These are phyloP conservation scores for Amniculicola lignicola DNA, from an alignment of 495 filamentous ascomycete genomes.

Conservation along the genomic window DNA sequence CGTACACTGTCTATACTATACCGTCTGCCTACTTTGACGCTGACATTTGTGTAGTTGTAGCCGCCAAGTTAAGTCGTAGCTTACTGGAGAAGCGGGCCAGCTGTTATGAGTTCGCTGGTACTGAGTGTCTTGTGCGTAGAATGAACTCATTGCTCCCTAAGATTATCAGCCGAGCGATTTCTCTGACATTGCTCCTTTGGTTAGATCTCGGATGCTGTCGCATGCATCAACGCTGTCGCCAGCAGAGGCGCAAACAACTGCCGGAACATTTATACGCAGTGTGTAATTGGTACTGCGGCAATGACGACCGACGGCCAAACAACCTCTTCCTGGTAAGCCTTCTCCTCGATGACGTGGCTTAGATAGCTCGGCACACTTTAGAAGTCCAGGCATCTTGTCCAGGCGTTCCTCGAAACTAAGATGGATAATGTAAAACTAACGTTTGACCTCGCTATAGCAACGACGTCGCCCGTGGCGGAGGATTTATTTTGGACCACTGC, in stretches of 20 bases:
- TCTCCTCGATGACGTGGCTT: not conserved
- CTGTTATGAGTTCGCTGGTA: not conserved
- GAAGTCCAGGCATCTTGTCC: no score
- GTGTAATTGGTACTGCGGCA: not conserved
- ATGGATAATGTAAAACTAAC: constrained; percentile 2
- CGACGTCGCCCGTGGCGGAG: constrained; percentile 3
- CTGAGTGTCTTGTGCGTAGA: not conserved
- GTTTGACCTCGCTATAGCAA: not conserved
- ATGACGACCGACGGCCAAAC: not conserved
- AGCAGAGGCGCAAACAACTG: constrained; percentile 1
- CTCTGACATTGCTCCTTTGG: not conserved
- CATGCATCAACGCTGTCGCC: constrained; percentile 1
- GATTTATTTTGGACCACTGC: constrained; percentile 5
- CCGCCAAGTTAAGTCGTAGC: not conserved
- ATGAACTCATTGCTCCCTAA: not conserved
- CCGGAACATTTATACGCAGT: not conserved
- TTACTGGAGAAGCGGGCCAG: not conserved
- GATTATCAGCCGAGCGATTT: not conserved
- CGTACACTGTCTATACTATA: not conserved
- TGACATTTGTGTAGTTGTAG: not conserved
- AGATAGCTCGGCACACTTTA: no score
- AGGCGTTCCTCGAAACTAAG: no score
- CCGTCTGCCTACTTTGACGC: not conserved
- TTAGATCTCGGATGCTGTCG: constrained; percentile 1
- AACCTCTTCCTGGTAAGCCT: not conserved